Evolutionary conservation across 441 rosid genomes (phyloP), one percentile per base, ranked within the genome.

Genomic region (Isatis lusitanica): DNA sequence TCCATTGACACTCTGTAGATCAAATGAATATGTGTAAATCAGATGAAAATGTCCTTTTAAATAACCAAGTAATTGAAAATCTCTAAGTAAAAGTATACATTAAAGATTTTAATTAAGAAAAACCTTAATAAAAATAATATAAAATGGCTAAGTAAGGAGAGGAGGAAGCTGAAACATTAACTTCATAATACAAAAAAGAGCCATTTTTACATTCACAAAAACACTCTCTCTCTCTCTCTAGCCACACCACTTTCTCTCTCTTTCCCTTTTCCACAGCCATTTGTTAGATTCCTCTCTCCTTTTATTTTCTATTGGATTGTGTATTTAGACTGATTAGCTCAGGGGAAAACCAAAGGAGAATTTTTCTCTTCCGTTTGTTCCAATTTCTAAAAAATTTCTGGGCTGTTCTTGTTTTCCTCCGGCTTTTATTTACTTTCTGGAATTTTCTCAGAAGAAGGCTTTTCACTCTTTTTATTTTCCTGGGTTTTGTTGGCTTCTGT

Each of bases 301-400:
- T 31, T n/a, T 36, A 79, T 80, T 83, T 79, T 83, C 66, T 77
- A 81, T 87, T 86, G 84, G 84, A 85, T 86, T 82, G 85, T 82
- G 83, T 79, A 79, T 75, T 35, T 60, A 79, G 84, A 70, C 72
- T 70, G 57, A 71, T 68, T 77, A 63, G 68, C 67, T 64, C 68
- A 65, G 40, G 33, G 44, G 70, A 57, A 2, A 30, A 13, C 76
- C 63, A 59, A 3, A 28, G 10, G 26, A 56, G 3, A 77, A 72
- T 66, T 76, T 63, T 83, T 81, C 80, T 83, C 80, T 70, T 76
- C 44, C 64, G 58, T 51, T 50, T 68, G 33, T 35, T 55, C 50
- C 30, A 42, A 47, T 65, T 66, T 52, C 46, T 31, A 4, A 9
- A 4, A 9, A 48, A 0, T 63, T 66, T 43, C 53, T 68, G 74